phyloP scores from a whole-genome alignment of 2,329 filamentous ascomycete genomes.

The Falciphora oryzae region DNA sequence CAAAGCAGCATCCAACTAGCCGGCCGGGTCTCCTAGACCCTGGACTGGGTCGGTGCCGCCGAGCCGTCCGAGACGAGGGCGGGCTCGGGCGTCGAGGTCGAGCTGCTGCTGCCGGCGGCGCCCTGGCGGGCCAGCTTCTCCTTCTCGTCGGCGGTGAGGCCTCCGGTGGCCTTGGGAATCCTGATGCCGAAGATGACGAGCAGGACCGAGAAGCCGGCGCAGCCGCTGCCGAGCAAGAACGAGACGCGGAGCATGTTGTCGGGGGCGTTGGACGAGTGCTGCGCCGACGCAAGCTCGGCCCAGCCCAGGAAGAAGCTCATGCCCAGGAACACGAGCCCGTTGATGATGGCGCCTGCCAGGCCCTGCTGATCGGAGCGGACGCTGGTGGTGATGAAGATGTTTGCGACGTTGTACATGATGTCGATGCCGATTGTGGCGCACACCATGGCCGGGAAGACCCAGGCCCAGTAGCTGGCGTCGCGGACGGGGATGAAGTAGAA shows the following conservation, averaged over 20 bases:
- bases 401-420: slow-evolving; percentile 59
- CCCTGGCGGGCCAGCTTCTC: background rate
- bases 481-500: slow-evolving; percentile 50
- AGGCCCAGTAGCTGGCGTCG: slow-evolving; percentile 54
- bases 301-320: slow-evolving; percentile 60
- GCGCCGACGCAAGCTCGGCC: slow-evolving; percentile 45
- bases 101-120: too few species aligned
- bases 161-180: slow-evolving; percentile 48
- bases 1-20: background rate
- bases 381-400: slow-evolving; percentile 61
- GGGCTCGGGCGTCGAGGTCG: background rate
- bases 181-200: slow-evolving; percentile 43
- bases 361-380: slow-evolving; percentile 55
- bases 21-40: background rate
- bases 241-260: slow-evolving; percentile 3
- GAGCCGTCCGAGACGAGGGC: background rate
- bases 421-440: slow-evolving; percentile 60
- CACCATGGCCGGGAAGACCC: slow-evolving; percentile 55
- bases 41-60: background rate
- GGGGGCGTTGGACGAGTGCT: background rate
- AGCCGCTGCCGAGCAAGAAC: slow-evolving; percentile 6
- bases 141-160: slow-evolving; percentile 52
- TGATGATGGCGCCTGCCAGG: slow-evolving; percentile 58
- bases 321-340: slow-evolving; percentile 55
- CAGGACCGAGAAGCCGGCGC: slow-evolving; percentile 12